Percentiles rank a stretch among this genome's conserved stretches.
Conservation (phyloP, 2,329 filamentous ascomycete species). For the Fusarium sp. region DNA sequence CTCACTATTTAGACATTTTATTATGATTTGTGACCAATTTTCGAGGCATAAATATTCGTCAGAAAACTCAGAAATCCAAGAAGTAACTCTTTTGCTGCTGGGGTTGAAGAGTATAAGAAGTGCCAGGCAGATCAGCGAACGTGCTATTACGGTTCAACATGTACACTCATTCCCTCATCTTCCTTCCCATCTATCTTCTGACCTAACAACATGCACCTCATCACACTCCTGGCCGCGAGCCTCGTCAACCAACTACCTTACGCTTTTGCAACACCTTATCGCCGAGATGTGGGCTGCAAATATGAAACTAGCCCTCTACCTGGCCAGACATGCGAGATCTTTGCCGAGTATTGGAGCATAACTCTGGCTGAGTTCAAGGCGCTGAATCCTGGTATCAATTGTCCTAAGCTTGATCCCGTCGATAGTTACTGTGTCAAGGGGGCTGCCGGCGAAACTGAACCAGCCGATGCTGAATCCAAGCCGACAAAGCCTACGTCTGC, state of each 20-base stretch:
- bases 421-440: background rate
- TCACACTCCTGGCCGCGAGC: background rate
- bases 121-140: background rate
- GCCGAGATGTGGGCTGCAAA: background rate
- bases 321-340: background rate
- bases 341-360: background rate
- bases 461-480: background rate
- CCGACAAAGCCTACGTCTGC: background rate
- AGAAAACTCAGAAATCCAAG: too few species aligned
- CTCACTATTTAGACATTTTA: background rate
- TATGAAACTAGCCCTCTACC: background rate
- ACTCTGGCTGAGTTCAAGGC: background rate
- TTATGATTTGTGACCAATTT: rapidly evolving
- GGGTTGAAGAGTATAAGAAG: background rate
- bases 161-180: background rate
- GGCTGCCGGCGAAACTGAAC: background rate
- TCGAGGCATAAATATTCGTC: rapidly evolving
- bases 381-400: background rate
- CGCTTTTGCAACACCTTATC: background rate
- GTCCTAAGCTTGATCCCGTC: background rate
- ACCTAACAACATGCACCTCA: background rate
- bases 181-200: background rate
- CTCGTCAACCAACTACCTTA: background rate
- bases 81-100: background rate
- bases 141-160: background rate